Evolutionary conservation across 176 grass and related monocot species (phyloP).

Genomic region (Metroxylon sagu): DNA sequence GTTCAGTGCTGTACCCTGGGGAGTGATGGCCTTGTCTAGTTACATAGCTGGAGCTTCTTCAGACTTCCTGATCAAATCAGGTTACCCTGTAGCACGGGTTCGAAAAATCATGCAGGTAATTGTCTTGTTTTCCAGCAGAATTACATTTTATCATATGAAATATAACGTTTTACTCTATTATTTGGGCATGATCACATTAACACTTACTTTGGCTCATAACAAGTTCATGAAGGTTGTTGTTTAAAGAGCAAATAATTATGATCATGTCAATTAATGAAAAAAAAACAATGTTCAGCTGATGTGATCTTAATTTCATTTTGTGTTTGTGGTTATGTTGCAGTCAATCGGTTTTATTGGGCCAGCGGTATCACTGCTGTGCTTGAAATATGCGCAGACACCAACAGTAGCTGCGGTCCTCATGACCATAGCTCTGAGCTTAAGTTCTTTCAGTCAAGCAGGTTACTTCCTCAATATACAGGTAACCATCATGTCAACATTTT

Average conservation of each 20-base stretch:
- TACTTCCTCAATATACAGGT: slow-evolving; percentile 95
- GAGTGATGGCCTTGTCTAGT: slow-evolving; percentile 83
- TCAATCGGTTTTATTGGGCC: slow-evolving; percentile 91
- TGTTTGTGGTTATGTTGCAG: slow-evolving; percentile 26
- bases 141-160: no score
- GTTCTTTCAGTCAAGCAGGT: slow-evolving; percentile 88
- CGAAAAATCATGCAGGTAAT: slow-evolving; percentile 91
- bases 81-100: slow-evolving; percentile 30
- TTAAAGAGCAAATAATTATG: no score
- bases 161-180: no score
- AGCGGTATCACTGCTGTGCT: slow-evolving; percentile 49
- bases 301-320: background rate
- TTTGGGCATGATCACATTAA: no score
- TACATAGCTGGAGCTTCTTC: slow-evolving; percentile 83
- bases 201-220: no score
- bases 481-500: slow-evolving; percentile 6
- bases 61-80: slow-evolving; percentile 84
- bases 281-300: background rate
- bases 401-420: slow-evolving; percentile 55
- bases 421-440: slow-evolving; percentile 73
- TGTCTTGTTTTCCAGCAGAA: no score
- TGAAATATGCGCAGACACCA: slow-evolving; percentile 76
- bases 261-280: no score
- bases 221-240: no score
- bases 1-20: slow-evolving; percentile 98